Evolutionary conservation across 2,329 filamentous ascomycete species (phyloP).

Genomic region (Fusarium floridanum): DNA sequence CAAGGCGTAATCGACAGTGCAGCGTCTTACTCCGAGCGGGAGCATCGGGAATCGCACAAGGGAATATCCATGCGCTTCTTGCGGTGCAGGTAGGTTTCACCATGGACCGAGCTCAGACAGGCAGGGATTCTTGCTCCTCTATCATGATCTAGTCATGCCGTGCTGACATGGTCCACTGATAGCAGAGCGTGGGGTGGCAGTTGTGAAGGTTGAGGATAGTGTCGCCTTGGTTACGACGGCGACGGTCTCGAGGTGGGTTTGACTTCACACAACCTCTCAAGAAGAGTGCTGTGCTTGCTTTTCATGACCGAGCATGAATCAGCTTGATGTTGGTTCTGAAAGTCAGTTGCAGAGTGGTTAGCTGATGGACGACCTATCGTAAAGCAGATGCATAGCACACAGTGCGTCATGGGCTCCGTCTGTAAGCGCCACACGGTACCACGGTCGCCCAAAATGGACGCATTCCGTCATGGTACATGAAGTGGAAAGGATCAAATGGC

Average conservation of each 20-base stretch:
- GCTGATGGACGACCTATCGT: neutral
- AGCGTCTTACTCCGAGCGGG: constrained; percentile 3
- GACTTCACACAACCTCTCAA: neutral
- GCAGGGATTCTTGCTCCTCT: neutral
- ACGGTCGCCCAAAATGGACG: constrained; percentile 28
- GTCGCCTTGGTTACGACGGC: neutral
- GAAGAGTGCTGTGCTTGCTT: neutral
- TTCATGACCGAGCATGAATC: neutral
- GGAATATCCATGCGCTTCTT: constrained; percentile 5
- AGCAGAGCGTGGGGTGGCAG: constrained; percentile 1
- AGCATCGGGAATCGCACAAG: constrained; percentile 9
- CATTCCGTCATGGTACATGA: constrained; percentile 43
- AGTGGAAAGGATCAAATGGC: constrained; percentile 20
- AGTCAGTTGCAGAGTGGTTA: neutral
- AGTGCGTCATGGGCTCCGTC: neutral
- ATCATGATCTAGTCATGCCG: neutral
- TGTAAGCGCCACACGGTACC: neutral
- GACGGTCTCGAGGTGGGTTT: neutral
- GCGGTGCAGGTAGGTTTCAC: neutral
- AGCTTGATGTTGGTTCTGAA: neutral
- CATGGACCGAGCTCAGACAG: neutral
- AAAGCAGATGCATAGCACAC: constrained; percentile 1
- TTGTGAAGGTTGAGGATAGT: neutral
- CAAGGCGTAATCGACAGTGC: constrained; percentile 5
- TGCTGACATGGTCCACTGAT: constrained; percentile 11